Conservation (phyloP, 768 basidiomycete genomes). For the Gymnopilus junonius region DNA sequence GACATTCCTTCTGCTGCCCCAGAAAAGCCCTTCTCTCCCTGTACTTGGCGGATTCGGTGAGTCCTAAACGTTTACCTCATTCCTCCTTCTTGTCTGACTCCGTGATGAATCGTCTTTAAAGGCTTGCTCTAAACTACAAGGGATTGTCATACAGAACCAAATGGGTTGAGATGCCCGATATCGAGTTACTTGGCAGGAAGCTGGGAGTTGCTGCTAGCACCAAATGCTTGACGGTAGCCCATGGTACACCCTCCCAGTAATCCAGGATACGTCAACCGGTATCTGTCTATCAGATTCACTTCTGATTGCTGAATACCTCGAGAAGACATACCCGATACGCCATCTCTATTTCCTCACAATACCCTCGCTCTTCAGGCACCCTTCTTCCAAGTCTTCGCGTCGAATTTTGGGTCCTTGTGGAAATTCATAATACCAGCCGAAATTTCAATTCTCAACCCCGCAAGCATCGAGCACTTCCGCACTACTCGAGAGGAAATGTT, state of each 20-base stretch:
- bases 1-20: not conserved
- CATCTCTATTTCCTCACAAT: slow-evolving; percentile 36
- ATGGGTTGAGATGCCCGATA: slow-evolving; percentile 46
- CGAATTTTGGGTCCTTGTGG: not conserved
- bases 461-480: not conserved
- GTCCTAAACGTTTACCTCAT: no score
- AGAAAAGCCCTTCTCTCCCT: not conserved
- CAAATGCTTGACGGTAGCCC: slow-evolving; percentile 30
- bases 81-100: no score
- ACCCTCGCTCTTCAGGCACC: not conserved
- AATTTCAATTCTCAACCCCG: not conserved
- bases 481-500: not conserved
- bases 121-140: not conserved
- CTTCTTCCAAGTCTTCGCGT: not conserved
- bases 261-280: slow-evolving; percentile 46
- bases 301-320: slow-evolving; percentile 51
- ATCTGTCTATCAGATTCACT: slow-evolving; percentile 42
- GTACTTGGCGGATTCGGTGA: not conserved
- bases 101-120: not conserved
- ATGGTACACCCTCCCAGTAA: slow-evolving; percentile 49
- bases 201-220: slow-evolving; percentile 38
- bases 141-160: slow-evolving; percentile 19
- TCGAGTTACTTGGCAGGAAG: slow-evolving; percentile 35
- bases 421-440: not conserved
- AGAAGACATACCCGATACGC: slow-evolving; percentile 44